Conservation (phyloP, 176 grass and related monocot genomes). For the barley (Hordeum vulgare) region DNA sequence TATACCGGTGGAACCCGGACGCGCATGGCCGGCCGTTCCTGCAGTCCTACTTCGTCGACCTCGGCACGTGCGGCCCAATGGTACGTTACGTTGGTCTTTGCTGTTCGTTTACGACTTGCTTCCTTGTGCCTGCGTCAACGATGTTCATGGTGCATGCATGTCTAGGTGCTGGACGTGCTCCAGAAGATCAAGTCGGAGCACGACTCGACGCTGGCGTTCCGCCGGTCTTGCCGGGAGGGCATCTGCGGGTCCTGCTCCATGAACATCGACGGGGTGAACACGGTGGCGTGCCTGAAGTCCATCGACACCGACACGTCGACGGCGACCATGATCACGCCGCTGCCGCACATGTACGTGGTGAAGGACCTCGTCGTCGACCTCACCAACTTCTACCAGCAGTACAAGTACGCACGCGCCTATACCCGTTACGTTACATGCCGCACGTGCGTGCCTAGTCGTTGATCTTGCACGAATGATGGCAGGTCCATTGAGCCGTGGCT, state of each 20-base stretch:
- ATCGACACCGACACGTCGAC: slow-evolving; percentile 37
- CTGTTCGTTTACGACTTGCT: background rate
- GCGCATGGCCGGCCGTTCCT: slow-evolving; percentile 45
- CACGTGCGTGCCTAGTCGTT: background rate
- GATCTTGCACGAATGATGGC: background rate
- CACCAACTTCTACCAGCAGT: slow-evolving; percentile 69
- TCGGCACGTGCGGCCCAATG: slow-evolving; percentile 55
- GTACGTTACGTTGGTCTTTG: background rate
- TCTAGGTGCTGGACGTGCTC: slow-evolving; percentile 55
- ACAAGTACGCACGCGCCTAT: slow-evolving; percentile 39
- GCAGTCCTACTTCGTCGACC: slow-evolving; percentile 59
- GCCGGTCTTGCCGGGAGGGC: slow-evolving; percentile 73
- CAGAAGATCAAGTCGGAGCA: slow-evolving; percentile 78
- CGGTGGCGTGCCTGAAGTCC: slow-evolving; percentile 60
- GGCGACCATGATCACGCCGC: slow-evolving; percentile 58
- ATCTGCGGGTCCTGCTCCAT: slow-evolving; percentile 77
- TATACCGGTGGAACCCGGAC: slow-evolving; percentile 78
- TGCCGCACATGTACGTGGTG: slow-evolving; percentile 71
- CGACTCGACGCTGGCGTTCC: slow-evolving; percentile 47
- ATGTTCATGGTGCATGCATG: background rate
- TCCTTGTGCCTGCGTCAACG: background rate
- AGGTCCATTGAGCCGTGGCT: slow-evolving; percentile 58
- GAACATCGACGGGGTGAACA: slow-evolving; percentile 77
- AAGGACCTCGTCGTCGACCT: slow-evolving; percentile 80
- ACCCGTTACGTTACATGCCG: background rate